Evolutionary conservation across 805 yeast genomes (phyloP).

Genomic region (Metschnikowia lunata): DNA sequence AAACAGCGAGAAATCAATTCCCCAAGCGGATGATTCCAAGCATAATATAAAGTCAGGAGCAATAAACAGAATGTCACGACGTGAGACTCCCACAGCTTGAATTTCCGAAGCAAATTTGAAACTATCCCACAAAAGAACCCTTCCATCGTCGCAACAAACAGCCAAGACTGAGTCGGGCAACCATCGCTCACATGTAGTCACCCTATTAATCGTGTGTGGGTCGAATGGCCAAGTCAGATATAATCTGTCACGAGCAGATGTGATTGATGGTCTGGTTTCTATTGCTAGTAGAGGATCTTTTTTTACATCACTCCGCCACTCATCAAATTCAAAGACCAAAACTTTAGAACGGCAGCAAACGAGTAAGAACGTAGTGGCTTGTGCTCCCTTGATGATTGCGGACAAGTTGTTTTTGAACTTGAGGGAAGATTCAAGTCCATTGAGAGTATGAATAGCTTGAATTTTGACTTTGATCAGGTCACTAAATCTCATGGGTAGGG

Average conservation of each 20-base stretch:
- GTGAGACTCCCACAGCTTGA: background rate
- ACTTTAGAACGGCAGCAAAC: constrained; percentile 34
- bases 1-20: constrained; percentile 43
- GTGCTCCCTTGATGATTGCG: constrained; percentile 17
- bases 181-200: constrained; percentile 36
- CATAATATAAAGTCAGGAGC: constrained; percentile 16
- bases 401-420: constrained; percentile 42
- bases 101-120: constrained; percentile 20
- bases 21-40: constrained; percentile 55
- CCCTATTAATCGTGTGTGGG: constrained; percentile 54
- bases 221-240: constrained; percentile 48
- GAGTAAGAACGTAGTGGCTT: constrained; percentile 23
- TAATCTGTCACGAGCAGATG: constrained; percentile 37
- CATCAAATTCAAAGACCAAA: constrained; percentile 29
- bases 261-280: constrained; percentile 39
- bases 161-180: constrained; percentile 40
- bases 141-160: constrained; percentile 54
- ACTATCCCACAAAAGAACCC: constrained; percentile 35
- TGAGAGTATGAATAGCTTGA: constrained; percentile 20
- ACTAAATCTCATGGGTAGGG: constrained; percentile 21
- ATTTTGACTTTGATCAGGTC: constrained; percentile 28
- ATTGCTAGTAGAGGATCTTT: constrained; percentile 26
- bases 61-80: too few relatives aligned
- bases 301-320: constrained; percentile 24
- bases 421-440: constrained; percentile 23